Evolutionary conservation across 345 rosid species (phyloP).

Genomic region (Eucalyptus tenuipes): DNA sequence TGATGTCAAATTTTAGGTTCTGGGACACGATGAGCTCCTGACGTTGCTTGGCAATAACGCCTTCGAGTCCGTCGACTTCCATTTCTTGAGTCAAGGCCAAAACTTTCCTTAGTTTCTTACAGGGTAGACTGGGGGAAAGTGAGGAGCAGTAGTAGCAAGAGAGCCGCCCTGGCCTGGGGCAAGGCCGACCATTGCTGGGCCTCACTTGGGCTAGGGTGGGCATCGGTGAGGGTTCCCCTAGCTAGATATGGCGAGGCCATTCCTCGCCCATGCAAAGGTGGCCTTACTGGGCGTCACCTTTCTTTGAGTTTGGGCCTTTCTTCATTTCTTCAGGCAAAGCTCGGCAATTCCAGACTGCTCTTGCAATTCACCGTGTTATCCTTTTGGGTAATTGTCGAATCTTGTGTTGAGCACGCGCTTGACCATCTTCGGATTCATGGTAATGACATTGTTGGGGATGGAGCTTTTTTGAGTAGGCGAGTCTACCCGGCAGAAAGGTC

Average conservation of each 20-base stretch:
- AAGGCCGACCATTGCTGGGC: not conserved
- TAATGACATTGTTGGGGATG: not conserved
- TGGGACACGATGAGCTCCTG: not conserved
- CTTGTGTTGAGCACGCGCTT: not conserved
- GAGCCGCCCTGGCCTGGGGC: not conserved
- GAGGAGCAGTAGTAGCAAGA: not conserved
- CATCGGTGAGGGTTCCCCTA: rapidly evolving
- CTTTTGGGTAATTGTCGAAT: not conserved
- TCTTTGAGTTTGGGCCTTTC: too few relatives aligned
- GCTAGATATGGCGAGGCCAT: rapidly evolving
- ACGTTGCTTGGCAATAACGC: not conserved
- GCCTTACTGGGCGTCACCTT: not conserved
- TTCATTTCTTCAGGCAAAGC: too few relatives aligned
- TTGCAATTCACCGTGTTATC: not conserved
- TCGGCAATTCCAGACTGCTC: too few relatives aligned
- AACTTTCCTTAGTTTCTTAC: not conserved
- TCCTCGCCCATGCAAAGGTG: rapidly evolving
- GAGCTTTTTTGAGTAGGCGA: not conserved
- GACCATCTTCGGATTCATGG: not conserved
- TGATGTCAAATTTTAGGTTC: not conserved
- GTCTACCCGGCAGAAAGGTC: not conserved
- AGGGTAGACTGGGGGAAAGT: not conserved
- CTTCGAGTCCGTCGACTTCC: not conserved
- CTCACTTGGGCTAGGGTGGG: not conserved
- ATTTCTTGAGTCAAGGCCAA: not conserved